Evolutionary conservation across 2,329 filamentous ascomycete genomes (phyloP).

Genomic region (Cercospora sp.): DNA sequence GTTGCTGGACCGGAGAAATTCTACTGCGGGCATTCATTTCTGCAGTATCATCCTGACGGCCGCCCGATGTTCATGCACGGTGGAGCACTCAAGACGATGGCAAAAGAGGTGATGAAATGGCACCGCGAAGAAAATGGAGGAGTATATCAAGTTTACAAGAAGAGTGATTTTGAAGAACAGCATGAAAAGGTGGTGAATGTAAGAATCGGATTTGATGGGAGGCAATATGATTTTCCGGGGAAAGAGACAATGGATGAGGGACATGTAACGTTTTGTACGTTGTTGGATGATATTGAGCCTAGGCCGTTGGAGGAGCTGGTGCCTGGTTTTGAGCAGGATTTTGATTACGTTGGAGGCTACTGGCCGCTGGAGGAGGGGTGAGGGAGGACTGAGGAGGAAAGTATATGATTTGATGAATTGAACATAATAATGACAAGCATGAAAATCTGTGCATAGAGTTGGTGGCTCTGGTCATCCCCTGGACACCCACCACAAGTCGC

Average conservation of each 20-base stretch:
- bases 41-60: conserved; percentile 39
- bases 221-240: conserved; percentile 20
- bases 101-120: conserved; percentile 32
- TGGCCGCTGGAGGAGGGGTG: conserved; percentile 31
- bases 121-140: conserved; percentile 33
- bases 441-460: neutral
- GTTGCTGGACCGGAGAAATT: conserved; percentile 16
- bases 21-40: conserved; percentile 42
- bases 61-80: conserved; percentile 39
- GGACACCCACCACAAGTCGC: neutral
- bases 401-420: neutral
- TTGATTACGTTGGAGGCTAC: conserved; percentile 33
- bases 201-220: conserved; percentile 23
- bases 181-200: conserved; percentile 23
- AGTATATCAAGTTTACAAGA: conserved; percentile 38
- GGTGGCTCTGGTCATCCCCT: neutral
- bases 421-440: neutral
- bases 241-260: conserved; percentile 20
- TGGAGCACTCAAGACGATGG: conserved; percentile 38
- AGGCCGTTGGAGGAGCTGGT: conserved; percentile 31
- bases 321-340: conserved; percentile 27
- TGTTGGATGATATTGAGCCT: conserved; percentile 28
- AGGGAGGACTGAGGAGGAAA: neutral
- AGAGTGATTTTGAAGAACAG: conserved; percentile 22
- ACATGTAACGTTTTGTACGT: conserved; percentile 29